Evolutionary conservation across 2,329 filamentous ascomycete species (phyloP), one percentile per base, ranked within the genome.

Genomic region (Rutstroemia sp.): DNA sequence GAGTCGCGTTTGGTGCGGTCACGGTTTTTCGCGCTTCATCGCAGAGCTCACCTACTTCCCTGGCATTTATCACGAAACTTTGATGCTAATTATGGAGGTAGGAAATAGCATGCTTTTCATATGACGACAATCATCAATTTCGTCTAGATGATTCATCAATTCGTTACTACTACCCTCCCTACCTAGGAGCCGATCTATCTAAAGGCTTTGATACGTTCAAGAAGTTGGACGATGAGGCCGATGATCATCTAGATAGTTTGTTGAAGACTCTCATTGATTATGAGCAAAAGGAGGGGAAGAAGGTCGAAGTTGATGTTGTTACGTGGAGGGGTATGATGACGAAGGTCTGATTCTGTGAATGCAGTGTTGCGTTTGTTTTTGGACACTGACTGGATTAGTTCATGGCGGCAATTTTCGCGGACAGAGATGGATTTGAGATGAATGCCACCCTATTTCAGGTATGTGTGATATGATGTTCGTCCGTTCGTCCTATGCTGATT

Each of bases 291-390:
- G 82, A 79, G 0, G 80, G 81, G 2, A 78, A 81, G 66, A 85
- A 80, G 67, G 84, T 86, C 34, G 48, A 91, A 59, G 86, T 87
- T 2, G 84, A 95, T 65, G 71, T 97, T 47, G 79, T 97, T 52
- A 97, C 92, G 1, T 99, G 92, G 92, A 79, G 94, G 66, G 94
- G 94, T 39, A 96, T 97, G 90, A 92, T 99, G 86, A 97, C 94
- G 61, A 99, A 96, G 79, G 90, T 92, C 69, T 53, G 57, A 48
- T 37, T 42, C 27, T 30, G 27, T 10, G 27, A 30, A 30, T 30
- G 27, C 27, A 30, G 27, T 30, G 3, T 30, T 30, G 27, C 3
- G 27, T 30, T 10, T 30, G 27, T 30, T 30, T 7, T 30, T 10
- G 10, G 27, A 30, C 8, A 30, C 27, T 30, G 8, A 30, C 27